phyloP scores from a whole-genome alignment of 257 asterid genomes.

The Eucommia ulmoides region DNA sequence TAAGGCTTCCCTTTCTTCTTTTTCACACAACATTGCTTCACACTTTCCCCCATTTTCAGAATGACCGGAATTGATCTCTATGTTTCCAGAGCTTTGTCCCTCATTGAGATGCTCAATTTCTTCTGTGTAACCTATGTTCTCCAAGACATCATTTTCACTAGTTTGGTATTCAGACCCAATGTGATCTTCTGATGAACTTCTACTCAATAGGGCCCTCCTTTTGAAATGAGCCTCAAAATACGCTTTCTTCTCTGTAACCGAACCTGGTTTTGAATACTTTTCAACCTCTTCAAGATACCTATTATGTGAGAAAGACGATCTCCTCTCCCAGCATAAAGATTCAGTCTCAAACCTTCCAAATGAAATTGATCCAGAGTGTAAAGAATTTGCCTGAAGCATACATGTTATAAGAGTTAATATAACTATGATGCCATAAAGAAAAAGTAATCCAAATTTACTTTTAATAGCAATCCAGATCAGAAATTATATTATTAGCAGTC shows the following conservation, averaged over 20 bases:
- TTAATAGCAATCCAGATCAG: not conserved
- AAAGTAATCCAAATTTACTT: not conserved
- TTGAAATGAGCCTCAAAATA: constrained; percentile 77
- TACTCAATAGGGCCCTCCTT: constrained; percentile 36
- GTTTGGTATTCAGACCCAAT: constrained; percentile 22
- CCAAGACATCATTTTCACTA: constrained; percentile 27
- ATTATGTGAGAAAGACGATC: constrained; percentile 78
- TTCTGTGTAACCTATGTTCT: constrained; percentile 18
- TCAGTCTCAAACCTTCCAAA: constrained; percentile 74
- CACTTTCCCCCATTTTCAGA: constrained; percentile 13
- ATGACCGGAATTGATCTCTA: constrained; percentile 9
- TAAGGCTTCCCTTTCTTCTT: constrained; percentile 8
- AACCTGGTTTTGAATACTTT: constrained; percentile 77
- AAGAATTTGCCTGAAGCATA: constrained; percentile 40
- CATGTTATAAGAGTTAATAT: not conserved
- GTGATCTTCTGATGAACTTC: constrained; percentile 25
- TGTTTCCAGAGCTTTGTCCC: no score
- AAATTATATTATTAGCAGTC: not conserved
- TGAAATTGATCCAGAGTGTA: constrained; percentile 72
- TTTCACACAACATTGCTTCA: constrained; percentile 7
- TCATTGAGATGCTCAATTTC: constrained; percentile 4
- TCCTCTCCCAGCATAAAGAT: constrained; percentile 75
- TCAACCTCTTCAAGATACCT: constrained; percentile 83
- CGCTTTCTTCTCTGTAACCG: constrained; percentile 73
- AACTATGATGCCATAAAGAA: not conserved